phyloP scores from a whole-genome alignment of 495 filamentous ascomycete genomes.

The Trichocladium uniseriatum region DNA sequence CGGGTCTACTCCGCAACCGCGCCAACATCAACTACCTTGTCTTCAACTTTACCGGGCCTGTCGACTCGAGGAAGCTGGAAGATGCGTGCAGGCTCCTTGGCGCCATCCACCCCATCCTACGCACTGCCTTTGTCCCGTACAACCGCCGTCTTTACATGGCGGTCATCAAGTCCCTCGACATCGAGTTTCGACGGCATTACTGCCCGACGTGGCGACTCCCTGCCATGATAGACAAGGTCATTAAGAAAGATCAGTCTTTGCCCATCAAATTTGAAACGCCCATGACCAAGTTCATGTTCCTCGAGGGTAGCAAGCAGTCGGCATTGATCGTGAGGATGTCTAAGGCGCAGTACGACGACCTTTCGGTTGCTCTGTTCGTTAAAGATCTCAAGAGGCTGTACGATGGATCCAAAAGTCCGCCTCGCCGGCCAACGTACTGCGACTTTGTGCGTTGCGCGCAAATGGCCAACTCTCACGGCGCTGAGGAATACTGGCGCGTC shows the following conservation, averaged over 20 bases:
- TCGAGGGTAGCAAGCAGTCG: conserved; percentile 40
- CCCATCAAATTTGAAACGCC: conserved; percentile 32
- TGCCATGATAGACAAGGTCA: conserved; percentile 28
- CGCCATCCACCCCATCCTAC: conserved; percentile 35
- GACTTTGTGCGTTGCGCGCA: conserved; percentile 34
- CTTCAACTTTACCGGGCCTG: conserved; percentile 33
- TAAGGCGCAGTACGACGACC: conserved; percentile 39
- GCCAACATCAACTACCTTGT: conserved; percentile 38
- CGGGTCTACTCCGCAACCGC: conserved; percentile 33
- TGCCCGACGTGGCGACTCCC: conserved; percentile 36
- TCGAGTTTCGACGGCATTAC: conserved; percentile 33
- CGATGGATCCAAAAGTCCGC: conserved; percentile 23
- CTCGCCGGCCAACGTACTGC: conserved; percentile 33
- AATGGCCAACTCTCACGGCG: conserved; percentile 25
- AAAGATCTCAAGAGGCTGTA: conserved; percentile 39
- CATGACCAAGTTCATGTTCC: conserved; percentile 38
- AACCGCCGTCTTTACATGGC: conserved; percentile 38
- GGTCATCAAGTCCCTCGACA: conserved; percentile 30
- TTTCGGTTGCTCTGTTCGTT: conserved; percentile 33
- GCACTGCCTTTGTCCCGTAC: conserved; percentile 36
- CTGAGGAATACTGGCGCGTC: conserved; percentile 34
- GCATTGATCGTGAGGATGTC: conserved; percentile 35
- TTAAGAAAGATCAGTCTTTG: conserved; percentile 32
- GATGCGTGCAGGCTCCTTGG: conserved; percentile 32
- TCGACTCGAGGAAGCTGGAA: conserved; percentile 36